Base-by-base conservation (phyloP, 306 rosid species). In the Vicia sativa region DNA sequence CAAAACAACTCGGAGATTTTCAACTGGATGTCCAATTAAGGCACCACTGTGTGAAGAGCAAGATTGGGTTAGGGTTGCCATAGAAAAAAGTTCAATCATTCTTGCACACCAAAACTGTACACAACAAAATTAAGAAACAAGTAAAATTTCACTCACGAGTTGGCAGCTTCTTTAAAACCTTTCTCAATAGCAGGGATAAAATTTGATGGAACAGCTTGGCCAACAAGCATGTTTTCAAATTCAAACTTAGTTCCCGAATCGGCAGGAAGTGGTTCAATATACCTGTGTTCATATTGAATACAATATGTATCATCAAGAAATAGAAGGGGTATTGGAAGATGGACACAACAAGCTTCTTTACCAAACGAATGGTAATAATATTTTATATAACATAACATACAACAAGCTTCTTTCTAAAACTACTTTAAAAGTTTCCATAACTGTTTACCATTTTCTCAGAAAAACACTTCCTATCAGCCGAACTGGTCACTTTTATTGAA, bases 151-250 rank as follows among this genome's bases (percentile, higher is more conserved):
- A 81, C 97, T 70, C 83, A 93, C 97, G 97, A 93, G 75, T 93
- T 93, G 28, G 97, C 96, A 35, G 97, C 99, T 88, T 93, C 99
- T 77, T 73, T 88, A 74, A 93, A 93, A 79, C 99, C 99, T 77
- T 93, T 93, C 79, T 90, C 99, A 21, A 93, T 93, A 49, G 97
- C 97, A 53, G 99, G 97, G 61, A 93, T 80, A 78, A 93, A 93
- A 82, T 73, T 81, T 53, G 99, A 90, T 34, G 99, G 97, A 75
- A 93, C 76, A 78, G 93, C 99, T 84, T 93, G 99, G 62, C 99
- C 97, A 48, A 90, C 95, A 78, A 93, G 86, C 72, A 83, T 21
- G 87, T 93, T 93, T 68, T 93, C 99, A 71, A 93, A 93, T 83
- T 90, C 97, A 74, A 93, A 90, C 84, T 93, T 90, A 62, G 91